Evolutionary conservation across 768 basidiomycete species (phyloP), one percentile per base, ranked within the genome.

Genomic region (Lepiota venenata): DNA sequence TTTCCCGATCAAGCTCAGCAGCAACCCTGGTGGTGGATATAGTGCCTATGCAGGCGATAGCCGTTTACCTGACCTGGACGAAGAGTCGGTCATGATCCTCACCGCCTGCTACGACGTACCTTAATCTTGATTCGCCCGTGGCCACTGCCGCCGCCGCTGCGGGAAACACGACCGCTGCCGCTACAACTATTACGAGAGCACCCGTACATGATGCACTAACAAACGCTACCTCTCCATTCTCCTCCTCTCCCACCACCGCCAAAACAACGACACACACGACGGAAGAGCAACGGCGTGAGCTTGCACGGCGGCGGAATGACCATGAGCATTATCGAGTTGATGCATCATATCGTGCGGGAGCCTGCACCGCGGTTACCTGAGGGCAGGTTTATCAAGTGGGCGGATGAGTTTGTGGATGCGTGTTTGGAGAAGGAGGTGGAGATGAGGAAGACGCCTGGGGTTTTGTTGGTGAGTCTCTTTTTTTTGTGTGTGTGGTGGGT

Each of bases 331-430:
- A 77, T 99, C 54, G 97, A 99, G 72, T 69, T 99, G 46, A 76
- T 99, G 63, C 97, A 99, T 66, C 93, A 98, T 66, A 98, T 99
- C 61, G 97, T 99, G 38, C 93, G 98, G 61, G 97, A 99, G 71
- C 94, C 97, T 40, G 94, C 97, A 20, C 97, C 97, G 18, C 76
- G 82, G 63, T 70, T 99, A 52, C 78, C 84, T 0, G 82, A 88
- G 49, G 84, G 83, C 29, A 77, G 72, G 20, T 81, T 77, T 76
- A 84, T 85, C 1, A 68, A 71, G 50, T 82, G 87, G 62, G 88
- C 91, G 6, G 89, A 92, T 60, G 79, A 80, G 48, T 98, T 99
- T 56, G 86, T 98, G 39, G 89, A 97, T 66, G 85, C 84, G 32
- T 98, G 93, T 72, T 69, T 98, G 70, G 63, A 86, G 66, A 99